Evolutionary conservation across 169 alveolate species (phyloP).

Genomic region (Plasmodium adleri): DNA sequence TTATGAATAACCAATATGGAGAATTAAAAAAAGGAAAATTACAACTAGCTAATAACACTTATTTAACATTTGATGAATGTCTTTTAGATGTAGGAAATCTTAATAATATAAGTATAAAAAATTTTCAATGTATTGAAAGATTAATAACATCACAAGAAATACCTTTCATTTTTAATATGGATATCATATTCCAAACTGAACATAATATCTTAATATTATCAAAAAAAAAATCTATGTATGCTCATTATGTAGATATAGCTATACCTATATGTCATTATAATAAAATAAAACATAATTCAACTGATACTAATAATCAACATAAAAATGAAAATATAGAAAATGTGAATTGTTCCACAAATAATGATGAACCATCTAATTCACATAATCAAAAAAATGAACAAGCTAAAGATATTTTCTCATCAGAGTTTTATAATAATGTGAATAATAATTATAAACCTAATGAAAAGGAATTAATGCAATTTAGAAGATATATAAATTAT

Average conservation of each 20-base stretch:
- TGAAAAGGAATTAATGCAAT: slow-evolving; percentile 70
- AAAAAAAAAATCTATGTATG: slow-evolving; percentile 63
- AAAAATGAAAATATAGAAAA: background rate
- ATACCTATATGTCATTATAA: slow-evolving; percentile 32
- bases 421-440: slow-evolving; percentile 38
- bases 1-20: slow-evolving; percentile 62
- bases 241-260: slow-evolving; percentile 48
- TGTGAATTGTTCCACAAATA: background rate
- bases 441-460: slow-evolving; percentile 41
- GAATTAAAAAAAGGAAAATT: slow-evolving; percentile 74
- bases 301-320: background rate
- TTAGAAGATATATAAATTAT: slow-evolving; percentile 75
- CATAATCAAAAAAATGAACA: background rate
- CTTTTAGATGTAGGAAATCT: slow-evolving; percentile 57
- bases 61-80: slow-evolving; percentile 64
- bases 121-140: slow-evolving; percentile 70
- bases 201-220: slow-evolving; percentile 55
- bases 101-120: slow-evolving; percentile 49
- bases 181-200: slow-evolving; percentile 66
- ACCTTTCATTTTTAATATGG: slow-evolving; percentile 50
- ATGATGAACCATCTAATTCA: background rate
- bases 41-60: slow-evolving; percentile 71
- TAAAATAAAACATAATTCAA: background rate
- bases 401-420: slow-evolving; percentile 18
- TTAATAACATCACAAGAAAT: slow-evolving; percentile 60